A percentile compares a stretch with the other conserved stretches of the same genome.
Conservation (phyloP, 192 early-diverging fungal species). For the Coemansia sp. region DNA sequence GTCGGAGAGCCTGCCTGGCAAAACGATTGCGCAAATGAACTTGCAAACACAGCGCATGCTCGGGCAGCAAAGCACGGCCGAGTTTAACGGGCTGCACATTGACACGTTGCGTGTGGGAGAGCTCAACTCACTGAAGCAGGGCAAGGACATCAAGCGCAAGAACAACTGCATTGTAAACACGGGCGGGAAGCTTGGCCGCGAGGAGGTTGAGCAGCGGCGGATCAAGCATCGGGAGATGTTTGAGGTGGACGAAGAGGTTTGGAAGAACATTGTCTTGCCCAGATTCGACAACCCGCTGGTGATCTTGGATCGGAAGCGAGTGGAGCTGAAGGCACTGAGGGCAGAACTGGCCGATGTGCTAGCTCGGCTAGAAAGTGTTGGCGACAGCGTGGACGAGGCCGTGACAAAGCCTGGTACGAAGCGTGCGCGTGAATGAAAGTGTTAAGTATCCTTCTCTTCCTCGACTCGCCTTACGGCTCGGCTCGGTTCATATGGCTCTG, state of each 20-base stretch:
- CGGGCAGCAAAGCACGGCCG: conserved; percentile 93
- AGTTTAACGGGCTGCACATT: conserved; percentile 91
- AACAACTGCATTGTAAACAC: conserved; percentile 94
- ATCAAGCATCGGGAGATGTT: conserved; percentile 74
- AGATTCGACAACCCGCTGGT: conserved; percentile 62
- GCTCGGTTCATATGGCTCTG: too few species aligned
- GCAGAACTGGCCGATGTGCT: conserved; percentile 61
- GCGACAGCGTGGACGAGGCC: not conserved
- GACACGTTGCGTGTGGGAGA: conserved; percentile 83
- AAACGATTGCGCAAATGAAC: conserved; percentile 98
- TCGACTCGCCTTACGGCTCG: too few species aligned
- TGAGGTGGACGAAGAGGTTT: conserved; percentile 67
- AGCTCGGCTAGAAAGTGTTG: conserved; percentile 50
- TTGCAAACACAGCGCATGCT: conserved; percentile 91
- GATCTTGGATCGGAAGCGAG: conserved; percentile 62
- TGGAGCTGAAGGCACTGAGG: conserved; percentile 59
- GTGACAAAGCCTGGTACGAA: conserved; percentile 14
- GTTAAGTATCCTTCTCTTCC: not conserved
- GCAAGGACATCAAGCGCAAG: conserved; percentile 82
- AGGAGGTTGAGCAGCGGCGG: conserved; percentile 68
- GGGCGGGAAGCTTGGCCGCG: conserved; percentile 72
- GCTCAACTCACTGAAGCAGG: conserved; percentile 79
- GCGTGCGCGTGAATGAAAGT: conserved; percentile 38
- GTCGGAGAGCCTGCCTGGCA: conserved; percentile 82
- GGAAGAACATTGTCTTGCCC: conserved; percentile 69